A percentile compares a stretch with the other conserved stretches of the same genome.
Evolutionary conservation across 768 basidiomycete genomes (phyloP).

Genomic region (Kwoniella pini): DNA sequence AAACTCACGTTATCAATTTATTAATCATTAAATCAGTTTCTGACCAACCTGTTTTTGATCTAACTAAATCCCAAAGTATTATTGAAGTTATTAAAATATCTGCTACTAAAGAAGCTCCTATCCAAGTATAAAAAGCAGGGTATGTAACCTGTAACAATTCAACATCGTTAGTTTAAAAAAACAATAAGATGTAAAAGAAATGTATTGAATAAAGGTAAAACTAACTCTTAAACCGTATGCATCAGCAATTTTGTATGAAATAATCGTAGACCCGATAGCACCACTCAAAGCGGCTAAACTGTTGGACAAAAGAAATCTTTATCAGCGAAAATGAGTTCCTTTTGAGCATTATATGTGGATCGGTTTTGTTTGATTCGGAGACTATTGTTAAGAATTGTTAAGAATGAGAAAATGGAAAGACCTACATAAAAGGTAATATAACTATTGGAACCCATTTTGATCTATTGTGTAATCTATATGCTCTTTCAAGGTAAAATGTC

Average conservation of each 20-base stretch:
- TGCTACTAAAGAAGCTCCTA: conserved; percentile 1
- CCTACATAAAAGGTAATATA: conserved; percentile 17
- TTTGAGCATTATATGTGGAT: too few relatives aligned
- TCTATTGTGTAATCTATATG: conserved; percentile 3
- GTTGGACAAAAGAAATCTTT: background rate
- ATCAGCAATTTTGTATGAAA: background rate
- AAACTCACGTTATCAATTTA: conserved; percentile 16
- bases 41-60: conserved; percentile 21
- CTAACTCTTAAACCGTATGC: conserved; percentile 2
- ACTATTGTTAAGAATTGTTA: too few relatives aligned
- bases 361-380: too few relatives aligned
- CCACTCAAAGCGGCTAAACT: conserved; percentile 4
- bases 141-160: background rate
- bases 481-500: conserved; percentile 24
- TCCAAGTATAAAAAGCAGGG: conserved; percentile 14
- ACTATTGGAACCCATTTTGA: conserved; percentile 12
- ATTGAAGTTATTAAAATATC: conserved; percentile 10
- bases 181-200: too few relatives aligned
- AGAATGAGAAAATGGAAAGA: background rate
- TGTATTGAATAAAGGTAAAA: background rate
- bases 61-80: conserved; percentile 13
- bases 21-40: conserved; percentile 19
- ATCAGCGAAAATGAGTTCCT: background rate
- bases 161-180: too few relatives aligned
- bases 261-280: conserved; percentile 6